phyloP scores from a whole-genome alignment of 2,329 filamentous ascomycete genomes.

The Penicillium sp. region DNA sequence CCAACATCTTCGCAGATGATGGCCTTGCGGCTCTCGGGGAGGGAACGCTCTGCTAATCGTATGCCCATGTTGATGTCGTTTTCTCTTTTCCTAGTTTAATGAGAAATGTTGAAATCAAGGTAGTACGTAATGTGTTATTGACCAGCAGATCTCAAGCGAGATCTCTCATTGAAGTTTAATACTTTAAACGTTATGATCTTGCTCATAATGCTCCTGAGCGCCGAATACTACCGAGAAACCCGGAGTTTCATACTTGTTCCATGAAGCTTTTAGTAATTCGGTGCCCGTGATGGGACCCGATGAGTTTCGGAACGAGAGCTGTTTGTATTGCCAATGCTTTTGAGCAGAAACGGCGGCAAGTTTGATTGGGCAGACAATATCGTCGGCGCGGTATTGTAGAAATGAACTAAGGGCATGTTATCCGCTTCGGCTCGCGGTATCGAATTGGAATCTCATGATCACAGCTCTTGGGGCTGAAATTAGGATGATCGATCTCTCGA shows the following conservation, averaged over 20 bases:
- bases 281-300: not conserved
- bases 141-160: not conserved
- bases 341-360: not conserved
- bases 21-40: not conserved
- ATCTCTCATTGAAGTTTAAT: not conserved
- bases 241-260: not conserved
- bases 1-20: conserved; percentile 1
- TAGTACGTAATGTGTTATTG: not conserved
- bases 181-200: not conserved
- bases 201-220: not conserved
- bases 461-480: not conserved
- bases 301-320: not conserved
- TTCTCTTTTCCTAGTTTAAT: not conserved
- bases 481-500: not conserved
- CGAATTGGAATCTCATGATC: not conserved
- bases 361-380: not conserved
- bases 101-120: not conserved
- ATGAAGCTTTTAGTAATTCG: not conserved
- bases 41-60: not conserved
- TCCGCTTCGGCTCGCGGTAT: not conserved
- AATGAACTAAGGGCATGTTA: not conserved
- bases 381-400: not conserved
- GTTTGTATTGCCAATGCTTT: not conserved
- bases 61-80: not conserved
- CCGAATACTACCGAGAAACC: not conserved